phyloP scores from a whole-genome alignment of 2,329 filamentous ascomycete genomes.

The Calonectria naviculata region DNA sequence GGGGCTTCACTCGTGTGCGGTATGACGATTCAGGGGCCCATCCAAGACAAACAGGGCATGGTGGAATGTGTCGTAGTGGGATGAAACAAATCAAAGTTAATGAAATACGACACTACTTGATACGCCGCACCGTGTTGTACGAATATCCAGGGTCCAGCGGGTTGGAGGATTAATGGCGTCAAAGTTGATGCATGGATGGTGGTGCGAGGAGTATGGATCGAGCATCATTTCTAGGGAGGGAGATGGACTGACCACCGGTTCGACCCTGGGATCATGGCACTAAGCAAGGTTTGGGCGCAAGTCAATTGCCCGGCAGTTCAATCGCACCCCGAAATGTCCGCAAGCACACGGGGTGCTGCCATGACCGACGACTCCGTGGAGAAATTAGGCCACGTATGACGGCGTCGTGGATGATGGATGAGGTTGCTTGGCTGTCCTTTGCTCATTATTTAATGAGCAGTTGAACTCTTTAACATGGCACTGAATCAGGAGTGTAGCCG shows the following conservation, averaged over 20 bases:
- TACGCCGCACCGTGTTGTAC: neutral
- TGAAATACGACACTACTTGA: neutral
- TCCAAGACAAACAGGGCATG: neutral
- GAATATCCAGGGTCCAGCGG: neutral
- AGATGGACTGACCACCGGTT: conserved; percentile 6
- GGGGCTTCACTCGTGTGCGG: neutral
- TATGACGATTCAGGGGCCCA: conserved; percentile 12
- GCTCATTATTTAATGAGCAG: neutral
- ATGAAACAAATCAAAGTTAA: conserved; percentile 3
- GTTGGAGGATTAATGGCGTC: neutral
- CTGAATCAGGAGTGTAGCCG: neutral
- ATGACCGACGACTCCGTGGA: neutral
- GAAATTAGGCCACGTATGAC: neutral
- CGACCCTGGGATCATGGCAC: conserved; percentile 2
- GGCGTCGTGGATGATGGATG: neutral
- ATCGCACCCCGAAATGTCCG: neutral
- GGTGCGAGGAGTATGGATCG: neutral
- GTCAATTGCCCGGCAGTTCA: neutral
- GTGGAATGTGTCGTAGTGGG: neutral
- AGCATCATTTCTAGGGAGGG: neutral
- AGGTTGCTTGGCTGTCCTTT: neutral
- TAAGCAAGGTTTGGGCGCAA: neutral
- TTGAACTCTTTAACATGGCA: neutral
- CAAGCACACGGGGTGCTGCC: neutral
- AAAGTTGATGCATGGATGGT: conserved; percentile 2